Evolutionary conservation across 495 filamentous ascomycete species (phyloP).

Genomic region (Annulohypoxylon bovei): DNA sequence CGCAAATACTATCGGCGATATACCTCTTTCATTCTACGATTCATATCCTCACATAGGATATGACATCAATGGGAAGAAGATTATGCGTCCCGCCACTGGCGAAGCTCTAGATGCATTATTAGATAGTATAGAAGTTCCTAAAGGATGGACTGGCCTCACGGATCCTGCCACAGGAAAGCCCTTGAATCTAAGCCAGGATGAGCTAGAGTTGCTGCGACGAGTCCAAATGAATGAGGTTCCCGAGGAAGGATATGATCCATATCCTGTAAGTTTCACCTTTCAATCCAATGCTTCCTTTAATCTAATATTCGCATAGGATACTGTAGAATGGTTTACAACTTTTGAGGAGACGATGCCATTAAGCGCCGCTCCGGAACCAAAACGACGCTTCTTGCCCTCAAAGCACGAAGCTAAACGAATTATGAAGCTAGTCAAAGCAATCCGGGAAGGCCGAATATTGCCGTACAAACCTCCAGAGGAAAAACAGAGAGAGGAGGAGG

Average conservation of each 20-base stretch:
- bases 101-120: slow-evolving; percentile 93
- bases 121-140: slow-evolving; percentile 96
- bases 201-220: slow-evolving; percentile 86
- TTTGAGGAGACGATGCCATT: slow-evolving; percentile 93
- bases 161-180: slow-evolving; percentile 94
- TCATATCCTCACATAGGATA: slow-evolving; percentile 98
- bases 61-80: slow-evolving; percentile 97
- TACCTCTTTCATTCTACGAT: slow-evolving; percentile 94
- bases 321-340: slow-evolving; percentile 91
- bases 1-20: slow-evolving; percentile 92
- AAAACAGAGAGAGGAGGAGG: slow-evolving; percentile 73
- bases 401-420: slow-evolving; percentile 96
- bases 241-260: slow-evolving; percentile 88
- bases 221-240: slow-evolving; percentile 91
- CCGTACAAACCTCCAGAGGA: slow-evolving; percentile 87
- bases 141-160: slow-evolving; percentile 96
- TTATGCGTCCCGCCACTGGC: slow-evolving; percentile 93
- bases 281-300: not conserved
- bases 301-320: slow-evolving; percentile 62
- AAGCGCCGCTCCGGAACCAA: slow-evolving; percentile 93
- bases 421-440: slow-evolving; percentile 98
- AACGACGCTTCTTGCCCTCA: slow-evolving; percentile 95
- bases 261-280: slow-evolving; percentile 64
- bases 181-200: slow-evolving; percentile 84
- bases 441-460: slow-evolving; percentile 90